Evolutionary conservation across 306 rosid genomes (phyloP).

Genomic region (Inga leiocalycina): DNA sequence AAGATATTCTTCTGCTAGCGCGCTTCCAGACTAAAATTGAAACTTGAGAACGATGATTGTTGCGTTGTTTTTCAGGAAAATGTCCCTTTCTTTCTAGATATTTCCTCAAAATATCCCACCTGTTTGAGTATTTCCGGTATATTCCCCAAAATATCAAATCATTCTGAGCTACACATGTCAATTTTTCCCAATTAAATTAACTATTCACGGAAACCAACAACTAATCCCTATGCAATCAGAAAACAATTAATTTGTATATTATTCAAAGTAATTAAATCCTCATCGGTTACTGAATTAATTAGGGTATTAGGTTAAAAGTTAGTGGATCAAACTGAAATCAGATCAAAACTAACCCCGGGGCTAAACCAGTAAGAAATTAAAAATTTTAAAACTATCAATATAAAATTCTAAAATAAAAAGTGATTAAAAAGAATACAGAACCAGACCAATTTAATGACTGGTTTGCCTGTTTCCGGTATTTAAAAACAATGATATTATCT

Average conservation of each 20-base stretch:
- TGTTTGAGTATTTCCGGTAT: neutral
- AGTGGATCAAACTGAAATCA: no score
- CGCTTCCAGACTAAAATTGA: neutral
- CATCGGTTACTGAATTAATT: no score
- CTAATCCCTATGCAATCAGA: neutral
- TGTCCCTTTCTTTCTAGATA: conserved; percentile 16
- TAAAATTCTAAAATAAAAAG: no score
- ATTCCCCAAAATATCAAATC: neutral
- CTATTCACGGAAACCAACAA: neutral
- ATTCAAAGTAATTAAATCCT: no score
- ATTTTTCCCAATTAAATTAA: neutral
- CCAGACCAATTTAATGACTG: no score
- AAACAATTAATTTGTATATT: neutral
- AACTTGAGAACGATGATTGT: neutral
- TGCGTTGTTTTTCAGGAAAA: neutral
- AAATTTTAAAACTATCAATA: no score
- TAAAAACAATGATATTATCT: no score
- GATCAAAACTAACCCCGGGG: no score
- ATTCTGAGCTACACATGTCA: neutral
- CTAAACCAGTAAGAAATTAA: no score
- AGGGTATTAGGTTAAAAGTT: no score
- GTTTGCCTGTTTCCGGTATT: no score
- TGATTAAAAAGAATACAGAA: no score
- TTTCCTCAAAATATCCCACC: conserved; percentile 14
- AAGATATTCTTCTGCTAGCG: conserved; percentile 2